These are phyloP conservation scores for Grigorovia yakushimaensis DNA, from an alignment of 805 yeast genomes.

Conservation along the genomic window DNA sequence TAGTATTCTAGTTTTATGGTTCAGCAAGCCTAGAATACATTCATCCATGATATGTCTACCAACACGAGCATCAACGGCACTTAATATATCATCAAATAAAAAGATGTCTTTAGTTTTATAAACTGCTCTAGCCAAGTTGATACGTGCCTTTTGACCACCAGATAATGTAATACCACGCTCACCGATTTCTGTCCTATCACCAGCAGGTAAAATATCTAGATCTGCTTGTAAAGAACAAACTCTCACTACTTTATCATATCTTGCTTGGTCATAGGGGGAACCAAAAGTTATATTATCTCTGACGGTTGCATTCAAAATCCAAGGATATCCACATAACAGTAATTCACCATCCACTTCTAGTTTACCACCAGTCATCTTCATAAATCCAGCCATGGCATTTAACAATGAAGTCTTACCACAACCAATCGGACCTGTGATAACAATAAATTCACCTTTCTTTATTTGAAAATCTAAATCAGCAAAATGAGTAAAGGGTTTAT, in stretches of 20 bases:
- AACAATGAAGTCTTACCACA: constrained; percentile 72
- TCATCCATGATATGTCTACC: constrained; percentile 68
- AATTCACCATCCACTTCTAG: constrained; percentile 45
- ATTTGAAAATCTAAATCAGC: constrained; percentile 44
- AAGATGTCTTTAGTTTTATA: constrained; percentile 60
- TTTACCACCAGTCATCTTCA: constrained; percentile 46
- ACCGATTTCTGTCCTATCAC: constrained; percentile 73
- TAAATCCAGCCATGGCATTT: constrained; percentile 61
- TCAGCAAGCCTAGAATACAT: constrained; percentile 53
- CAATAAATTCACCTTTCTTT: constrained; percentile 58
- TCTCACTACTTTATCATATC: constrained; percentile 44
- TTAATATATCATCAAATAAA: constrained; percentile 66
- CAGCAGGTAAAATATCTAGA: constrained; percentile 57
- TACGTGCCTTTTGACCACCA: constrained; percentile 86
- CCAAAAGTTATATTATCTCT: constrained; percentile 71
- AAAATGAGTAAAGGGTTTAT: constrained; percentile 32
- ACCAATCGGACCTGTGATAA: constrained; percentile 57
- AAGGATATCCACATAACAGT: constrained; percentile 54
- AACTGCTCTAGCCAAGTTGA: constrained; percentile 70
- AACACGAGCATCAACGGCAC: constrained; percentile 82
- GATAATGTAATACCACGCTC: constrained; percentile 78
- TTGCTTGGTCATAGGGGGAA: constrained; percentile 36
- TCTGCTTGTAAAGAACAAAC: constrained; percentile 64
- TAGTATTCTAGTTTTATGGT: constrained; percentile 53
- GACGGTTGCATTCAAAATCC: constrained; percentile 78